Evolutionary conservation across 805 yeast species (phyloP), one percentile per base, ranked within the genome.

Genomic region (Suhomyces sp.): DNA sequence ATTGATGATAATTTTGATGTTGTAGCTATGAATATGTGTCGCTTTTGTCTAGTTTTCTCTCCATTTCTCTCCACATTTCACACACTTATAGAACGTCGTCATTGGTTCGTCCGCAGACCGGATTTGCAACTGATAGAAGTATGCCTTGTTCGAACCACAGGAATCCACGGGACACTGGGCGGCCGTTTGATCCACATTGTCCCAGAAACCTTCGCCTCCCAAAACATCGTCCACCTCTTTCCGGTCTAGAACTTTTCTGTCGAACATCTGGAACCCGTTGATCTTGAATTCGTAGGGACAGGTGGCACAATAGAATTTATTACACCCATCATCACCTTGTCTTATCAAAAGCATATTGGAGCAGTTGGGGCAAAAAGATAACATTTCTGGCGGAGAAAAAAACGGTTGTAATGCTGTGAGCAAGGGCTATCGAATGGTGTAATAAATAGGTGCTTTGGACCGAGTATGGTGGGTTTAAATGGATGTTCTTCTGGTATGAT

Each of bases 51-150:
- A 93, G 53, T 93, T 93, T 53, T 93, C 98, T 65, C 96, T 83
- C 98, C 98, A 93, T 63, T 91, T 95, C 55, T 88, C 76, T 32
- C 87, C 86, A 69, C 98, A 93, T 44, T 79, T 82, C 23, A 88
- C 88, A 68, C 98, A 93, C 61, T 91, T 88, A 61, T 87, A 91
- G 59, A 93, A 93, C 2, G 98, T 91, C 0, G 98, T 93, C 98
- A 93, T 93, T 16, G 98, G 98, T 68, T 93, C 98, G 74, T 93
- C 98, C 2, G 98, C 98, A 43, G 95, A 85, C 63, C 98, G 75
- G 53, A 93, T 93, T 62, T 93, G 98, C 40, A 93, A 69, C 65
- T 93, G 98, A 74, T 90, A 93, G 71, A 87, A 93, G 63, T 93
- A 93, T 0, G 98, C 98, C 61, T 88, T 87, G 47, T 79, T 84